phyloP scores from a whole-genome alignment of 305 asterid genomes.

The Fraxinus dipetala region DNA sequence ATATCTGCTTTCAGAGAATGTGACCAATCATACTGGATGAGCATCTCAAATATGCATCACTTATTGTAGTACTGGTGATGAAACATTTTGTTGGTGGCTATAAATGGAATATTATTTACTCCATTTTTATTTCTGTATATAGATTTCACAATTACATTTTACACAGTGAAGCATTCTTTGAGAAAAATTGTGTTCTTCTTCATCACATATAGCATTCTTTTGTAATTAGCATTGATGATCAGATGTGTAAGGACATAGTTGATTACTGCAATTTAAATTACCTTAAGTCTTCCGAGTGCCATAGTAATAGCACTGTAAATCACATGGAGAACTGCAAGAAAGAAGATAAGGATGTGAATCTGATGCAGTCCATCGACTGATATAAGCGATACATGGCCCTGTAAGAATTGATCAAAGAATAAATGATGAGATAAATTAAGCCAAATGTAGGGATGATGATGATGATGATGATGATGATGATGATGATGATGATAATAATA shows the following conservation, averaged over 20 bases:
- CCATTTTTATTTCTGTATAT: not conserved
- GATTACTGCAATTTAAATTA: slow-evolving; percentile 15
- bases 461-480: no score
- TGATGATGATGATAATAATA: no score
- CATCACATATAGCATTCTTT: not conserved
- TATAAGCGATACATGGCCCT: slow-evolving; percentile 50
- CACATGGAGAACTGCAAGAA: slow-evolving; percentile 63
- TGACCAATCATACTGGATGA: not conserved
- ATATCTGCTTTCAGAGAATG: not conserved
- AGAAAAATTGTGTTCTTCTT: not conserved
- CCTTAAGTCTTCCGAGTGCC: slow-evolving; percentile 73
- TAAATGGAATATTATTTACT: not conserved
- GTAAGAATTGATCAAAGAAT: slow-evolving; percentile 11
- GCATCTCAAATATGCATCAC: not conserved
- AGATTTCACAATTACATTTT: not conserved
- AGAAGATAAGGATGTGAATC: slow-evolving; percentile 69
- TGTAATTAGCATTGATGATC: not conserved
- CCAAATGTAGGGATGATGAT: not conserved
- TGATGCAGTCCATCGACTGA: slow-evolving; percentile 62
- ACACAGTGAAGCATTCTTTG: not conserved
- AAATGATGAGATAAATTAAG: not conserved
- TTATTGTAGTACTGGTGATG: not conserved
- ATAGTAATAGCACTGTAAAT: slow-evolving; percentile 60
- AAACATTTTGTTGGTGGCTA: not conserved
- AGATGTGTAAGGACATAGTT: not conserved